Conservation (phyloP, 495 filamentous ascomycete genomes). For the Penicillium bialowiezense region DNA sequence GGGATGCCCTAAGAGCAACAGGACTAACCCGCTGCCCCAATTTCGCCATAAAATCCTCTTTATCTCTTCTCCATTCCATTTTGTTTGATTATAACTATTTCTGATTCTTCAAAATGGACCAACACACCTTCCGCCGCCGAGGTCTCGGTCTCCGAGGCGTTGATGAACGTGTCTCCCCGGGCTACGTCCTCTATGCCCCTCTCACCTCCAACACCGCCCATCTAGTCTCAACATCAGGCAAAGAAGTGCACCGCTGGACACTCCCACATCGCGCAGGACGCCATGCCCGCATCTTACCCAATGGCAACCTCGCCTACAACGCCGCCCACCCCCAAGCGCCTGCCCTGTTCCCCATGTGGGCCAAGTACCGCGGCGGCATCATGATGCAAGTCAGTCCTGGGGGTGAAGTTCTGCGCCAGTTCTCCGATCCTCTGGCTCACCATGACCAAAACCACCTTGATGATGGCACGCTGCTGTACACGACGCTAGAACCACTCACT, state of each 20-base stretch:
- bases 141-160: conserved; percentile 43
- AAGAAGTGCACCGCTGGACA: conserved; percentile 44
- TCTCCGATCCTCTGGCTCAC: conserved; percentile 39
- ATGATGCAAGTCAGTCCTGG: conserved; percentile 40
- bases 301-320: conserved; percentile 45
- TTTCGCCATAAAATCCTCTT: not conserved
- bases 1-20: conserved; percentile 11
- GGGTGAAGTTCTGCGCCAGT: conserved; percentile 37
- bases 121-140: conserved; percentile 41
- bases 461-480: conserved; percentile 42
- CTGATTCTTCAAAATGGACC: conserved; percentile 40
- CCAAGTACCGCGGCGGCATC: conserved; percentile 45
- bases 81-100: too few species aligned
- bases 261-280: conserved; percentile 41
- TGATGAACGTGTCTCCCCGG: conserved; percentile 35
- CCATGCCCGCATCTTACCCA: conserved; percentile 40
- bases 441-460: conserved; percentile 48
- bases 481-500: conserved; percentile 38
- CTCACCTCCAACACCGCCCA: conserved; percentile 40
- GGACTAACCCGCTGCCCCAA: not conserved
- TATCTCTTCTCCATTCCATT: too few species aligned
- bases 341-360: conserved; percentile 40
- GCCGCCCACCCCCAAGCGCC: conserved; percentile 40
- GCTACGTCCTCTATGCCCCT: conserved; percentile 43
- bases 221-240: conserved; percentile 38